Evolutionary conservation across 1,139 yeast species (phyloP).

Genomic region (Lodderomyces pseudojiufengensis): DNA sequence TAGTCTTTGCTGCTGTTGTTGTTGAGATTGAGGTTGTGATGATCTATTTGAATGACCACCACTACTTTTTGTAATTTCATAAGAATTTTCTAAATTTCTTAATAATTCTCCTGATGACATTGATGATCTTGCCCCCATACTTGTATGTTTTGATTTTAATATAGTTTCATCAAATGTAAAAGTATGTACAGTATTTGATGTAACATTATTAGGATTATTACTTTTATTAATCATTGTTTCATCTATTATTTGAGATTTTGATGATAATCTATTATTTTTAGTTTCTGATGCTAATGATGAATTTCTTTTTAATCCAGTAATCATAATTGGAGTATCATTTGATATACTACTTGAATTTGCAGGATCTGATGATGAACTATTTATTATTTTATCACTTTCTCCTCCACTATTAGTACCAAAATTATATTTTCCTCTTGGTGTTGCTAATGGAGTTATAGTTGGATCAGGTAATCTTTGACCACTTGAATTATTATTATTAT

Average conservation of each 20-base stretch:
- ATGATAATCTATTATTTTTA: constrained; percentile 1
- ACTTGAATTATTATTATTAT: constrained; percentile 10
- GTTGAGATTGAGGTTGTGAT: neutral
- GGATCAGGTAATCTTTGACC: constrained; percentile 11
- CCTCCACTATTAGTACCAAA: constrained; percentile 2
- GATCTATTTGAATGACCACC: constrained; percentile 1
- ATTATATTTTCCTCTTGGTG: constrained; percentile 6
- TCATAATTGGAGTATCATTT: constrained; percentile 4
- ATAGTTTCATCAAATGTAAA: constrained; percentile 11
- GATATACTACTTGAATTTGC: neutral
- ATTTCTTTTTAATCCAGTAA: constrained; percentile 10
- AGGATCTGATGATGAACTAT: constrained; percentile 5
- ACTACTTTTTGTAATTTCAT: constrained; percentile 10
- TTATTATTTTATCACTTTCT: no score
- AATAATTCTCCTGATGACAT: constrained; percentile 39
- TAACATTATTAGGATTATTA: constrained; percentile 2
- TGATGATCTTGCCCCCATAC: constrained; percentile 21
- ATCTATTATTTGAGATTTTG: constrained; percentile 4
- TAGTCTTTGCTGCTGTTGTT: no score
- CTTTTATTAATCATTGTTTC: constrained; percentile 2
- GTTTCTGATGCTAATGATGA: constrained; percentile 5
- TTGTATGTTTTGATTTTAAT: constrained; percentile 11
- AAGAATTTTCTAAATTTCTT: constrained; percentile 22
- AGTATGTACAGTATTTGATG: constrained; percentile 4
- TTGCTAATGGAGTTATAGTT: constrained; percentile 12